Evolutionary conservation across 108 stramenopile species (phyloP).

Genomic region (Bacterosira constricta): DNA sequence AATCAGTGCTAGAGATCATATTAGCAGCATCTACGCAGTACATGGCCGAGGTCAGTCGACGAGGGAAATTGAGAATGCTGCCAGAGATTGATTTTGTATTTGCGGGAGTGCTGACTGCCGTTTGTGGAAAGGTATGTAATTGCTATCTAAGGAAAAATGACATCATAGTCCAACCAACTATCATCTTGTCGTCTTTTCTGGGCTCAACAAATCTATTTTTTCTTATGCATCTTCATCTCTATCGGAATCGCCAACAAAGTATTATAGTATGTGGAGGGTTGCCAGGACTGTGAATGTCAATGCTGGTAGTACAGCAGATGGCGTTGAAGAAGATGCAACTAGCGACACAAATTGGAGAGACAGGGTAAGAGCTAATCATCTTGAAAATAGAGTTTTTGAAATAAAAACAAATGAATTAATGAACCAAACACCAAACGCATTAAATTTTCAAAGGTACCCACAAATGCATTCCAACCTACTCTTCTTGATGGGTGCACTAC

Average conservation of each 20-base stretch:
- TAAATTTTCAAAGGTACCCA: too few relatives aligned
- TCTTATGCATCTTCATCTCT: not conserved
- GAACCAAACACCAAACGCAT: too few relatives aligned
- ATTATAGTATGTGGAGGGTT: slow-evolving; percentile 78
- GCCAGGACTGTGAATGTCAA: slow-evolving; percentile 45
- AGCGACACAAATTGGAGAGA: slow-evolving; percentile 14
- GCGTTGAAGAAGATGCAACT: not conserved
- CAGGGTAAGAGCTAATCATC: slow-evolving; percentile 22
- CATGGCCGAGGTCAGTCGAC: slow-evolving; percentile 68
- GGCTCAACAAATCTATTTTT: too few relatives aligned
- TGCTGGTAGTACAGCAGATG: not conserved
- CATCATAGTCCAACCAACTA: too few relatives aligned
- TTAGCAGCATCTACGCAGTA: slow-evolving; percentile 73
- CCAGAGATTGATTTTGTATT: slow-evolving; percentile 78
- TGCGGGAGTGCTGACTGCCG: slow-evolving; percentile 76
- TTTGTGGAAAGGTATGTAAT: slow-evolving; percentile 76
- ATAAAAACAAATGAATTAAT: too few relatives aligned
- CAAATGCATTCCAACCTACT: slow-evolving; percentile 75
- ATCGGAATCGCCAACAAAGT: slow-evolving; percentile 7
- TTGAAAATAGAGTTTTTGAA: too few relatives aligned
- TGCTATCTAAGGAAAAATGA: too few relatives aligned
- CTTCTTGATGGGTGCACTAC: slow-evolving; percentile 63
- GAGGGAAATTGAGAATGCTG: slow-evolving; percentile 54
- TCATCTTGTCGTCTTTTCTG: too few relatives aligned
- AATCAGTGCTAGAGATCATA: slow-evolving; percentile 68